Evolutionary conservation across 441 rosid genomes (phyloP).

Genomic region (Brassica balearica): DNA sequence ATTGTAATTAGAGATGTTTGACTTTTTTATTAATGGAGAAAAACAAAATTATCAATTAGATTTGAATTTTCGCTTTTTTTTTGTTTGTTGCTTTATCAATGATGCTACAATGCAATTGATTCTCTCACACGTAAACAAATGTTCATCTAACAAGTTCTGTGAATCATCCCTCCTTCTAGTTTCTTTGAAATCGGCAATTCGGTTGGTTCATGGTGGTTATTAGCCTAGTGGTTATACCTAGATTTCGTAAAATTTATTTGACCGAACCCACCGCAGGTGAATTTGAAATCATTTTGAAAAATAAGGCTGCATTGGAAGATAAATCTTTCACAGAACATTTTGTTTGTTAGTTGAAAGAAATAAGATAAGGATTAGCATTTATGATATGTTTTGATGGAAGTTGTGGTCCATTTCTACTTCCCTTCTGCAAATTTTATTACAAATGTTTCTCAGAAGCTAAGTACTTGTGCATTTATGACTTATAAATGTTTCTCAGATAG

Average conservation of each 20-base stretch:
- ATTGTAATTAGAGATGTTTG: constrained; percentile 35
- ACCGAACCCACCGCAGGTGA: background rate
- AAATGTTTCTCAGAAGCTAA: background rate
- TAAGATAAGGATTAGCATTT: background rate
- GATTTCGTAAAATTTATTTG: background rate
- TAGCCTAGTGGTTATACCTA: background rate
- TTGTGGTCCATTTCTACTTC: constrained; percentile 31
- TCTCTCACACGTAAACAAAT: background rate
- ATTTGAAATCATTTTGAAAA: background rate
- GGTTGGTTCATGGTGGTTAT: background rate
- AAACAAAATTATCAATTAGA: constrained; percentile 14
- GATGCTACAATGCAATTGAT: constrained; percentile 12
- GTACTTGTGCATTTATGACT: constrained; percentile 12
- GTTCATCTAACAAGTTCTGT: background rate
- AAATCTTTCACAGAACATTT: background rate
- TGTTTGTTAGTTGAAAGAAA: background rate
- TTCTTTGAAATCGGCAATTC: background rate
- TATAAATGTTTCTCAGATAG: no score
- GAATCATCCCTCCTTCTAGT: background rate
- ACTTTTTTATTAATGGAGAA: constrained; percentile 22
- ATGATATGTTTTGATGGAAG: background rate
- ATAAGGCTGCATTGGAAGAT: constrained; percentile 3
- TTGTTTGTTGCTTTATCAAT: constrained; percentile 4
- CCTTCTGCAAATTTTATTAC: background rate
- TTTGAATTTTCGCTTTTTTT: background rate